Evolutionary conservation across 176 grass and related monocot species (phyloP).

Genomic region (Carex scoparia): DNA sequence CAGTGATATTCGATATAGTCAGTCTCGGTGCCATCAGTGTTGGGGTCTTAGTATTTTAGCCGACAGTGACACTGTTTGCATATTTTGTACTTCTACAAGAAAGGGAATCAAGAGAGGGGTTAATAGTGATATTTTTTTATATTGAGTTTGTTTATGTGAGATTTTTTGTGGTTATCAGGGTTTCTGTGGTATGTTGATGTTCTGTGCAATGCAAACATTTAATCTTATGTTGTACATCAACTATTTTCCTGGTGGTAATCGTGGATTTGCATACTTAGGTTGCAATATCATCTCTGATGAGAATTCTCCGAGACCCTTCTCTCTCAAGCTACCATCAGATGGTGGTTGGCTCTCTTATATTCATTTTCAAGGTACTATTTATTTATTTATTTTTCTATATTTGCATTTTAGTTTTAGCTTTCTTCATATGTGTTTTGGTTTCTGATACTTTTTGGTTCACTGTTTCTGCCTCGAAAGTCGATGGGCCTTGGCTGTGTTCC

Average conservation of each 20-base stretch:
- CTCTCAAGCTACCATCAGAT: constrained; percentile 99
- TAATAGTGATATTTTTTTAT: background rate
- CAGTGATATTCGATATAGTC: too few species aligned
- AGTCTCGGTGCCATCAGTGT: too few species aligned
- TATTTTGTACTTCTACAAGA: background rate
- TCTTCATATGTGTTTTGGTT: constrained; percentile 22
- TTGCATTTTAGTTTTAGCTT: constrained; percentile 23
- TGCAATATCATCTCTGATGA: constrained; percentile 94
- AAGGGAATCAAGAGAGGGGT: background rate
- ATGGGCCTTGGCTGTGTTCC: constrained; percentile 98
- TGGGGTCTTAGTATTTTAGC: too few species aligned
- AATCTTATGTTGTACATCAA: background rate
- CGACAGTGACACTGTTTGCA: too few species aligned
- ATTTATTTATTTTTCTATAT: constrained; percentile 10
- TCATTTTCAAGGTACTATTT: constrained; percentile 87
- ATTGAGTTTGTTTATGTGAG: background rate
- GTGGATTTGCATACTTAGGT: constrained; percentile 43
- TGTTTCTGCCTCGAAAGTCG: constrained; percentile 48
- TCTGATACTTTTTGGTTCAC: constrained; percentile 30
- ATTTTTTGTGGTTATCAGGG: background rate
- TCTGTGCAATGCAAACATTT: background rate
- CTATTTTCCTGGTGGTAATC: background rate
- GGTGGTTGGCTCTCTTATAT: constrained; percentile 88
- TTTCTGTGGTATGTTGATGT: background rate
- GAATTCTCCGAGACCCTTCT: constrained; percentile 91